phyloP scores from a whole-genome alignment of 345 rosid genomes.

The Populus euphratica region DNA sequence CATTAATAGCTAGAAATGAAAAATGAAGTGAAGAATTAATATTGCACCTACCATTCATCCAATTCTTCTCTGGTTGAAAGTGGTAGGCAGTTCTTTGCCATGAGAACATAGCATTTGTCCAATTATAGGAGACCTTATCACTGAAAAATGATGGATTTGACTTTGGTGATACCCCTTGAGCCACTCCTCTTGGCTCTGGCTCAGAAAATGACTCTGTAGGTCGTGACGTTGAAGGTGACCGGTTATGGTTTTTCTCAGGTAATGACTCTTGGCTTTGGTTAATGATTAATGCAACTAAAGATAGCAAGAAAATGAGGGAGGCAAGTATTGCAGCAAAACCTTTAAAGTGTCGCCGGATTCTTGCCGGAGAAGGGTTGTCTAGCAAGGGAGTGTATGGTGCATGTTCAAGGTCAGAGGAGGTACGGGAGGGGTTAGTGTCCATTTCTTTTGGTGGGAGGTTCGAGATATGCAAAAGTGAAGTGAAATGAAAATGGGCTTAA shows the following conservation, averaged over 20 bases:
- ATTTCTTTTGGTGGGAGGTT: conserved; percentile 7
- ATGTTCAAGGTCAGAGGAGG: background rate
- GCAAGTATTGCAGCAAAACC: conserved; percentile 20
- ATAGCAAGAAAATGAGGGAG: conserved; percentile 39
- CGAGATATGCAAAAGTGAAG: background rate
- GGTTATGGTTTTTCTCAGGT: background rate
- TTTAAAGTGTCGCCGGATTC: conserved; percentile 33
- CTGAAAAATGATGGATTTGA: conserved; percentile 39
- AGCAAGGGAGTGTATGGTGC: conserved; percentile 40
- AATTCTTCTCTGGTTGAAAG: conserved; percentile 76
- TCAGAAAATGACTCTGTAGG: background rate
- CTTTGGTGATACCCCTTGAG: conserved; percentile 63
- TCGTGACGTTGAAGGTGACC: conserved; percentile 8
- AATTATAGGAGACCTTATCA: conserved; percentile 37
- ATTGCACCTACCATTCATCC: conserved; percentile 86
- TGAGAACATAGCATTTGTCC: conserved; percentile 77
- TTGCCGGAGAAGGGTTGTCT: conserved; percentile 25
- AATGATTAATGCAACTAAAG: conserved; percentile 38
- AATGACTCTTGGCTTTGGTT: conserved; percentile 34
- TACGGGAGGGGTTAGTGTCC: conserved; percentile 17
- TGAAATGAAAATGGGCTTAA: background rate
- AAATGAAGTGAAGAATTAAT: background rate
- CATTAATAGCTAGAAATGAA: background rate
- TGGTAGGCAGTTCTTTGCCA: conserved; percentile 93
- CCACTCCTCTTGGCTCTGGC: conserved; percentile 42